These are phyloP conservation scores for maize (Zea mays) DNA, from an alignment of 176 grass and related monocot species.

Conservation along the genomic window Zm-B73-REFERENCE-NAM-5.0 NC_050103.1:12311501-12312000, in stretches of 20 bases:
- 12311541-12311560: too few relatives aligned
- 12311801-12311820: neutral
- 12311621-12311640: too few relatives aligned
- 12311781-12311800: slow-evolving; percentile 1
- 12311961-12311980: slow-evolving; percentile 11
- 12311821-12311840: slow-evolving; percentile 4
- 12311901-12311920: slow-evolving; percentile 28
- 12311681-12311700: too few relatives aligned
- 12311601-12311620: too few relatives aligned
- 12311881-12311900: slow-evolving; percentile 38
- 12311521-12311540: too few relatives aligned
- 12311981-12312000: slow-evolving; percentile 21
- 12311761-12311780: neutral
- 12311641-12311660: too few relatives aligned
- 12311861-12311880: slow-evolving; percentile 2
- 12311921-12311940: neutral
- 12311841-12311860: neutral
- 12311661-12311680: too few relatives aligned
- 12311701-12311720: slow-evolving; percentile 4
- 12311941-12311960: neutral
- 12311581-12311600: too few relatives aligned
- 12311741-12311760: too few relatives aligned
- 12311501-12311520: too few relatives aligned
- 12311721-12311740: neutral
- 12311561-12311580: too few relatives aligned